Percentiles rank a stretch among this genome's conserved stretches.
Evolutionary conservation across 2,329 filamentous ascomycete species (phyloP).

Genomic region (Lachnellula subtilissima): DNA sequence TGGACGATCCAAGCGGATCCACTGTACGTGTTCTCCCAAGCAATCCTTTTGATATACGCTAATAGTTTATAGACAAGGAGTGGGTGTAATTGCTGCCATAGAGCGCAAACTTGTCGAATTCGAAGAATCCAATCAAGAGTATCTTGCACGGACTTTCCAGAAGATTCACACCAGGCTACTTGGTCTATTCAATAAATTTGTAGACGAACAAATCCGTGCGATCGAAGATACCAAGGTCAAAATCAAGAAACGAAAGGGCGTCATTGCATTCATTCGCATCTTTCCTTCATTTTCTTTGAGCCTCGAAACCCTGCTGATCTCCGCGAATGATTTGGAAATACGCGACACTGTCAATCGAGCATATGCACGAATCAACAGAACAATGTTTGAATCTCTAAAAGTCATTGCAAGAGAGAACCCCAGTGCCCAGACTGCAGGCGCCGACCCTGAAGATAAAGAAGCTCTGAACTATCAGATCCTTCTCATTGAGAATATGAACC

Average conservation of each 20-base stretch:
- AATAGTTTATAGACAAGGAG: slow-evolving; percentile 62
- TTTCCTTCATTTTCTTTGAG: slow-evolving; percentile 83
- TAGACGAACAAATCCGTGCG: slow-evolving; percentile 90
- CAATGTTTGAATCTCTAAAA: slow-evolving; percentile 96
- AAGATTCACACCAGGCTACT: slow-evolving; percentile 72
- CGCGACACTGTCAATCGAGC: slow-evolving; percentile 78
- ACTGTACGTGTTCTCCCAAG: slow-evolving; percentile 53
- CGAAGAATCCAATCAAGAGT: slow-evolving; percentile 90
- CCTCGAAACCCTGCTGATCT: slow-evolving; percentile 76
- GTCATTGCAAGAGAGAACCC: slow-evolving; percentile 78
- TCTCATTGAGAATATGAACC: slow-evolving; percentile 98
- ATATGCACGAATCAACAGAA: slow-evolving; percentile 82
- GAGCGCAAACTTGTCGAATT: slow-evolving; percentile 75
- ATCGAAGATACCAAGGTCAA: slow-evolving; percentile 99
- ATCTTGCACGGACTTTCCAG: slow-evolving; percentile 72
- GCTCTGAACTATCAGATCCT: slow-evolving; percentile 96
- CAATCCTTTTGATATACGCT: slow-evolving; percentile 6
- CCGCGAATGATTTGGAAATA: slow-evolving; percentile 58
- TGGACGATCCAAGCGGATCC: slow-evolving; percentile 80
- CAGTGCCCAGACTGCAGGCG: slow-evolving; percentile 41
- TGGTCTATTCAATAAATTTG: slow-evolving; percentile 76
- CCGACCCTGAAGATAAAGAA: slow-evolving; percentile 84
- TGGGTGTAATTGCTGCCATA: slow-evolving; percentile 76
- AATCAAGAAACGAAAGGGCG: slow-evolving; percentile 95
- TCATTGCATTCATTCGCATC: slow-evolving; percentile 90